Evolutionary conservation across 441 rosid species (phyloP), one percentile per base, ranked within the genome.

Genomic region (Eutrema salsugineum): DNA sequence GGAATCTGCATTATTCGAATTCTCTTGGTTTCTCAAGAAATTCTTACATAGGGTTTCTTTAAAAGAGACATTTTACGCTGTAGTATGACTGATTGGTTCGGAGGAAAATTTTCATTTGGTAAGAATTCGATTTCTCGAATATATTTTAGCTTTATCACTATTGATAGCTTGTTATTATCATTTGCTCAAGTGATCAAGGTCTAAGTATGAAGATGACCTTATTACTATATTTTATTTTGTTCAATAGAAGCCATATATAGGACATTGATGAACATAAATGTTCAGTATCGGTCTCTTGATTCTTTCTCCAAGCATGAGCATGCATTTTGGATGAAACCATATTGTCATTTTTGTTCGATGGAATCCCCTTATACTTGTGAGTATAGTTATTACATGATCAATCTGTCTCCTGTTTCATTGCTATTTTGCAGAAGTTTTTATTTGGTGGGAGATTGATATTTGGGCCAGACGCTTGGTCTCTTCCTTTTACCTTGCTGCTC

Each of bases 401-500:
- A 24, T 20, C 32, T n/a, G 30, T 44, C 42, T 39, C 24, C 42
- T 63, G 32, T 64, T 47, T 76, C 48, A 44, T 10, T 44, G 20
- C 32, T 72, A 8, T 20, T 59, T 59, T 80, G 71, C 94, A 94
- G 99, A 89, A 81, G 46, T 94, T 94, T 83, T 67, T 94, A 63
- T 79, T 92, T 79, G 85, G 89, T 80, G 99, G 99, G 80, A 94
- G 99, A 79, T 77, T 94, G 83, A 90, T 94, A 71, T 90, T 94
- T 80, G 99, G 99, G 51, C 99, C 98, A 69, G 99, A 94, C 89
- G 97, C 91, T 66, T 86, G 80, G 81, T 90, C 98, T 66, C 77
- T 94, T 72, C 80, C 91, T 22, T 84, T 92, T 73, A 94, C 98
- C 43, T 77, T 94, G 48, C 80, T 88, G 76, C 84, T 94, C 83